phyloP scores from a whole-genome alignment of 148 eudicot genomes.

The Gaultheria prostrata region DNA sequence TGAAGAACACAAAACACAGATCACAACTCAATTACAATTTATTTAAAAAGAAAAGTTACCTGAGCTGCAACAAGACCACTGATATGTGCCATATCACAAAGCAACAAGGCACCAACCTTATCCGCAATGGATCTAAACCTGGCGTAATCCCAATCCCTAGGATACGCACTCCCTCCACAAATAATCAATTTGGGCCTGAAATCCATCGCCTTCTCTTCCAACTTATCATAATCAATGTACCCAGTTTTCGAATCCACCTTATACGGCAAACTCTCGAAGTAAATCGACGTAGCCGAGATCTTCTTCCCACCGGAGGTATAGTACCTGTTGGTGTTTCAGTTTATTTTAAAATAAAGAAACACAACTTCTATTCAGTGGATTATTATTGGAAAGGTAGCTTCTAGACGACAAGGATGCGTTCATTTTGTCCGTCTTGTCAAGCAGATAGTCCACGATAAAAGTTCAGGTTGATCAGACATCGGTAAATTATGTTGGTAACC shows the following conservation, averaged over 20 bases:
- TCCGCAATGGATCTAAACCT: constrained; percentile 70
- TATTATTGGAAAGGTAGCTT: too few relatives aligned
- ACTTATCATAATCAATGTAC: constrained; percentile 78
- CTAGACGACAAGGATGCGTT: too few relatives aligned
- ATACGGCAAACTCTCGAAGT: constrained; percentile 95
- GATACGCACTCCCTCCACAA: constrained; percentile 96
- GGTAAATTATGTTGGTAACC: too few relatives aligned
- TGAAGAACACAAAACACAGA: not conserved
- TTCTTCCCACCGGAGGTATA: constrained; percentile 86
- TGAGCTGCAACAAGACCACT: constrained; percentile 99
- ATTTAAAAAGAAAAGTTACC: constrained; percentile 40
- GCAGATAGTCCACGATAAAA: too few relatives aligned
- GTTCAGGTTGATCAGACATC: too few relatives aligned
- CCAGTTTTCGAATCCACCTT: constrained; percentile 77
- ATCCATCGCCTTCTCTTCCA: constrained; percentile 92
- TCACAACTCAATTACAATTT: too few relatives aligned
- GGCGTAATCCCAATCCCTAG: constrained; percentile 92
- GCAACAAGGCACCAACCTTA: constrained; percentile 81
- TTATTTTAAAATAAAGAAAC: too few relatives aligned
- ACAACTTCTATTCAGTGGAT: too few relatives aligned
- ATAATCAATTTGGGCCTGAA: constrained; percentile 92
- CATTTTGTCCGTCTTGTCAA: too few relatives aligned
- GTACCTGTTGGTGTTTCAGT: constrained; percentile 22
- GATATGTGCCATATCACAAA: constrained; percentile 98
- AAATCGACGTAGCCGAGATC: constrained; percentile 86